phyloP scores from a whole-genome alignment of 2,329 filamentous ascomycete genomes.

The Tolypocladium amazonense region DNA sequence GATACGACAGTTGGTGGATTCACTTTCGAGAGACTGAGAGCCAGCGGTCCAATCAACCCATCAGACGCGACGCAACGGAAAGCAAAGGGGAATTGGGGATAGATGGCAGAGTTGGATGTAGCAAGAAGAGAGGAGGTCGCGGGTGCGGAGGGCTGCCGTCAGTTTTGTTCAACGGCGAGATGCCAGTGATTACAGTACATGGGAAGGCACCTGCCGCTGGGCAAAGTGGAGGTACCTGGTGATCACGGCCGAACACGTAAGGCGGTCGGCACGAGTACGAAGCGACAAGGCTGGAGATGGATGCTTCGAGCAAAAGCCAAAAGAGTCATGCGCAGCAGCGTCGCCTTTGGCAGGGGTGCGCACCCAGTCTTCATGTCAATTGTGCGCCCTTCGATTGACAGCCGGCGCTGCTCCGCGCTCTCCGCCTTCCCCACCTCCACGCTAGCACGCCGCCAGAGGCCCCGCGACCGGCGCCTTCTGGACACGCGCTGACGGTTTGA shows the following conservation, averaged over 20 bases:
- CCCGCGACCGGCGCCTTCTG: neutral
- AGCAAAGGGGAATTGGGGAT: neutral
- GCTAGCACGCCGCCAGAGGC: neutral
- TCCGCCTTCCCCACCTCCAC: neutral
- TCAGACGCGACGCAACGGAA: neutral
- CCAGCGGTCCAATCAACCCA: neutral
- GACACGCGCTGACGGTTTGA: neutral
- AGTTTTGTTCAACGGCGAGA: slow-evolving; percentile 1
- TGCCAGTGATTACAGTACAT: neutral
- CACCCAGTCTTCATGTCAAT: slow-evolving; percentile 17
- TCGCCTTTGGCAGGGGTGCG: neutral
- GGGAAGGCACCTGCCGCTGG: neutral
- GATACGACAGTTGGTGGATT: neutral
- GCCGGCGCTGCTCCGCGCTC: neutral
- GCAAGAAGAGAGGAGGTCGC: neutral
- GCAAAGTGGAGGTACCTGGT: neutral
- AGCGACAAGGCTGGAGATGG: neutral
- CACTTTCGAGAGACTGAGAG: neutral
- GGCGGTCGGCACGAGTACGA: no score
- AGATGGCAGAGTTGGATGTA: neutral
- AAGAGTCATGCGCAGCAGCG: neutral
- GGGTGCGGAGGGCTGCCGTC: neutral
- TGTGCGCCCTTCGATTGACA: slow-evolving; percentile 28
- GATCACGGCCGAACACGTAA: neutral
- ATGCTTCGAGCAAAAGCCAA: neutral